These are phyloP conservation scores for Verticillium tricorpus DNA, from an alignment of 2,329 filamentous ascomycete genomes.

Conservation along the genomic window DNA sequence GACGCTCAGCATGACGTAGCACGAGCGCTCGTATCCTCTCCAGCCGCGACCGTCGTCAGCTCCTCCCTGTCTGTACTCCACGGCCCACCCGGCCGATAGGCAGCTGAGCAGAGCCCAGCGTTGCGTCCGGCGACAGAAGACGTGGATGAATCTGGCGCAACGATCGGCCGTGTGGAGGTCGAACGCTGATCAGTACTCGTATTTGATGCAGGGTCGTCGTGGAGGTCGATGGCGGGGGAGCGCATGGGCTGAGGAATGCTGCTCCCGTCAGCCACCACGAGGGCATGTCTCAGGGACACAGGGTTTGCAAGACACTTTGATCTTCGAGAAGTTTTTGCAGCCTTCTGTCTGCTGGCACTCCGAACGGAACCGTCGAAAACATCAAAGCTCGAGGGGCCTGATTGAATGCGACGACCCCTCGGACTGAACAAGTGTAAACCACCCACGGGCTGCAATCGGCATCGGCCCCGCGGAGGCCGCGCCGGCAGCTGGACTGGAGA, in stretches of 20 bases:
- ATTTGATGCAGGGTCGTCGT: neutral
- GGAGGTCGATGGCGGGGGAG: neutral
- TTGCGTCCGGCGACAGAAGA: slow-evolving; percentile 5
- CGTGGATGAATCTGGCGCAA: neutral
- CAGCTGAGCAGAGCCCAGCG: slow-evolving; percentile 6
- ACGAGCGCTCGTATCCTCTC: slow-evolving; percentile 10
- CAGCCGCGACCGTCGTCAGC: neutral
- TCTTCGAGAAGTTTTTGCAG: neutral
- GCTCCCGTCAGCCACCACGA: neutral
- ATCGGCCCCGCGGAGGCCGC: too few relatives aligned
- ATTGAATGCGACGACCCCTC: too few relatives aligned
- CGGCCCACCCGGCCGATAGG: neutral
- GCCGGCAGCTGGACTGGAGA: too few relatives aligned
- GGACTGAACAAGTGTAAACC: too few relatives aligned
- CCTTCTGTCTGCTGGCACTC: neutral
- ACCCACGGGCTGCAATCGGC: neutral
- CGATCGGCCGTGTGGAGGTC: neutral
- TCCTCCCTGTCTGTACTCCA: neutral
- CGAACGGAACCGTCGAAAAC: too few relatives aligned
- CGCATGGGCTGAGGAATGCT: neutral
- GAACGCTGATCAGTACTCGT: neutral
- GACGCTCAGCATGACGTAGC: slow-evolving; percentile 7
- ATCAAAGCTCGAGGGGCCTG: too few relatives aligned
- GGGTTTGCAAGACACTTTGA: neutral
- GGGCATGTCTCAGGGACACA: neutral